Conservation (phyloP, 352 stramenopile genomes). For the Globisporangium carolinianum region DNA sequence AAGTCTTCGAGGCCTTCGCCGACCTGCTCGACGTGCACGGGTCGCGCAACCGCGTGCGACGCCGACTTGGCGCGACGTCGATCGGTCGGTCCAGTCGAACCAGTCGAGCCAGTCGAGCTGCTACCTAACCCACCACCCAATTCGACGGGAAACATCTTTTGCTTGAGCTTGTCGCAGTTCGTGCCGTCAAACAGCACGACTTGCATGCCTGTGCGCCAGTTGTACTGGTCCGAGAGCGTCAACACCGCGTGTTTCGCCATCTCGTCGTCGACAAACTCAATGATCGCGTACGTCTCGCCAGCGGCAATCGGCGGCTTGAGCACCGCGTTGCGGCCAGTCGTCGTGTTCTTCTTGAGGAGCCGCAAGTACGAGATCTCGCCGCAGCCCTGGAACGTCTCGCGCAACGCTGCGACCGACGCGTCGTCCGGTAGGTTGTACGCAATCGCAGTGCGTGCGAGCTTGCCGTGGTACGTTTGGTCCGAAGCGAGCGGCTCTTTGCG, state of each 20-base stretch:
- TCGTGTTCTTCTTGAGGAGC: conserved; percentile 86
- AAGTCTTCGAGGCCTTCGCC: conserved; percentile 78
- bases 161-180: conserved; percentile 85
- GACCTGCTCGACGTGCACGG: conserved; percentile 77
- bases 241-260: conserved; percentile 87
- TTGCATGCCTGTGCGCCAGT: conserved; percentile 83
- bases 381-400: conserved; percentile 79
- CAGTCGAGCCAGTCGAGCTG: neutral
- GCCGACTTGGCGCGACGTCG: conserved; percentile 77
- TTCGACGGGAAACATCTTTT: conserved; percentile 87
- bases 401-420: conserved; percentile 74
- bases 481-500: conserved; percentile 73
- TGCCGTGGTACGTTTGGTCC: conserved; percentile 84
- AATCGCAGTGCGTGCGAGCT: conserved; percentile 78
- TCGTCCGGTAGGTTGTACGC: conserved; percentile 85
- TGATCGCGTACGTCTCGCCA: conserved; percentile 85
- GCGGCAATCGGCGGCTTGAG: conserved; percentile 83
- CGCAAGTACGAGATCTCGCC: conserved; percentile 83
- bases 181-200: conserved; percentile 87
- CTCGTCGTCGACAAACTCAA: conserved; percentile 84
- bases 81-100: conserved; percentile 11
- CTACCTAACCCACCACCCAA: conserved; percentile 16
- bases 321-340: conserved; percentile 79
- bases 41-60: conserved; percentile 50
- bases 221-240: conserved; percentile 84